Percentiles rank a stretch among this genome's conserved stretches.
Conservation (phyloP, 805 yeast species). For the Ogataea polymorpha region DNA sequence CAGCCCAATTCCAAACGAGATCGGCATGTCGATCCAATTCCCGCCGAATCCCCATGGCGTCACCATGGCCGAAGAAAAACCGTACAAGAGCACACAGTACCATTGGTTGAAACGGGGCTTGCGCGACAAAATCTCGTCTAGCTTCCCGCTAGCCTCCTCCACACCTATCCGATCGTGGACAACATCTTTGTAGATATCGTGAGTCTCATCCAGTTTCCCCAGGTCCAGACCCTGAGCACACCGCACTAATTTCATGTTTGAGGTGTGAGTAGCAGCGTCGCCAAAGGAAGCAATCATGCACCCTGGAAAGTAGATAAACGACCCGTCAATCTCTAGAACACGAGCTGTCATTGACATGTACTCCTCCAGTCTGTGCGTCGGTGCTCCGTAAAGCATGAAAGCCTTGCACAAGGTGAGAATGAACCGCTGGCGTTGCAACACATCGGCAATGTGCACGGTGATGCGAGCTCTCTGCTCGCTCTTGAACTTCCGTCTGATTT, state of each 20-base stretch:
- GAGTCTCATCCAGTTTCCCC: conserved; percentile 76
- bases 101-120: conserved; percentile 69
- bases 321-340: conserved; percentile 90
- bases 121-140: conserved; percentile 63
- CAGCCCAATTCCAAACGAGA: conserved; percentile 73
- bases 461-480: conserved; percentile 60
- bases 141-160: conserved; percentile 73
- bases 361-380: conserved; percentile 92
- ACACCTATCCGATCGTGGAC: conserved; percentile 87
- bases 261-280: conserved; percentile 89
- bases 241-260: conserved; percentile 87
- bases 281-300: conserved; percentile 94
- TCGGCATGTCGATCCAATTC: conserved; percentile 86
- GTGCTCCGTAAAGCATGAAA: conserved; percentile 92
- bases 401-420: conserved; percentile 83
- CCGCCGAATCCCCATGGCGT: conserved; percentile 86
- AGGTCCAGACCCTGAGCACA: conserved; percentile 87
- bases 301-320: conserved; percentile 89
- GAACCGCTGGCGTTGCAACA: conserved; percentile 82
- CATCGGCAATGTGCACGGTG: conserved; percentile 89
- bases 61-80: conserved; percentile 73
- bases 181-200: conserved; percentile 80
- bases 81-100: conserved; percentile 77
- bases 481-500: conserved; percentile 31
- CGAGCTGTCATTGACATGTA: conserved; percentile 90